These are phyloP conservation scores for Dictyophora rubrovolvata DNA, from an alignment of 768 basidiomycete species.

Conservation along the genomic window DNA sequence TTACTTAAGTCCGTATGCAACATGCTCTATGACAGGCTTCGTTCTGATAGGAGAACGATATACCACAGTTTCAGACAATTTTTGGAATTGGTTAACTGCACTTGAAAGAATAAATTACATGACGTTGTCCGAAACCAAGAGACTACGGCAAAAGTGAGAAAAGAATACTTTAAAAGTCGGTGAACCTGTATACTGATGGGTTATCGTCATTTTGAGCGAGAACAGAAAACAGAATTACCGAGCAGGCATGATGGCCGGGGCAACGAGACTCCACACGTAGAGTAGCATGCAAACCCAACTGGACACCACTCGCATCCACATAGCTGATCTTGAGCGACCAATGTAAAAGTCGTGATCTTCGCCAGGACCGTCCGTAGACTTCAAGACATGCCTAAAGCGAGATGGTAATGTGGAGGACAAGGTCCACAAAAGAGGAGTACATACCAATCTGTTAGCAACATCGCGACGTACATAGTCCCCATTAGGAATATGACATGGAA, in stretches of 20 bases:
- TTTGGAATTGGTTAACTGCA: too few relatives aligned
- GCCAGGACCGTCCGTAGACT: slow-evolving; percentile 35
- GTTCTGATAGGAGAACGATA: not conserved
- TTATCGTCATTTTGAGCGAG: not conserved
- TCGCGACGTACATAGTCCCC: slow-evolving; percentile 95
- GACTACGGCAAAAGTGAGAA: too few relatives aligned
- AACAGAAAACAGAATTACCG: slow-evolving; percentile 40
- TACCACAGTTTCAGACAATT: too few relatives aligned
- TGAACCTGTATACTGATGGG: not conserved
- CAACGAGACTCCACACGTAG: slow-evolving; percentile 81
- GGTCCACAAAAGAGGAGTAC: slow-evolving; percentile 20
- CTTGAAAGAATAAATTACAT: too few relatives aligned
- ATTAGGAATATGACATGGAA: slow-evolving; percentile 98
- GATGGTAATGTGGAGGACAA: not conserved
- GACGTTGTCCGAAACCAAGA: too few relatives aligned
- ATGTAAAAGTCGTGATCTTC: slow-evolving; percentile 77
- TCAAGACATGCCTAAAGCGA: slow-evolving; percentile 57
- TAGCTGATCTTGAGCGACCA: slow-evolving; percentile 88
- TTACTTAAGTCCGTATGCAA: too few relatives aligned
- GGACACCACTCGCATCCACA: slow-evolving; percentile 99
- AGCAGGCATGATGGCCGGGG: slow-evolving; percentile 86
- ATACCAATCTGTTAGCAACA: slow-evolving; percentile 94
- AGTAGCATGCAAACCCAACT: slow-evolving; percentile 88
- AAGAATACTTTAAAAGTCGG: too few relatives aligned
- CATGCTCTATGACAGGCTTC: too few relatives aligned